Conservation (phyloP, 306 rosid species). For the Glycyrrhiza uralensis region DNA sequence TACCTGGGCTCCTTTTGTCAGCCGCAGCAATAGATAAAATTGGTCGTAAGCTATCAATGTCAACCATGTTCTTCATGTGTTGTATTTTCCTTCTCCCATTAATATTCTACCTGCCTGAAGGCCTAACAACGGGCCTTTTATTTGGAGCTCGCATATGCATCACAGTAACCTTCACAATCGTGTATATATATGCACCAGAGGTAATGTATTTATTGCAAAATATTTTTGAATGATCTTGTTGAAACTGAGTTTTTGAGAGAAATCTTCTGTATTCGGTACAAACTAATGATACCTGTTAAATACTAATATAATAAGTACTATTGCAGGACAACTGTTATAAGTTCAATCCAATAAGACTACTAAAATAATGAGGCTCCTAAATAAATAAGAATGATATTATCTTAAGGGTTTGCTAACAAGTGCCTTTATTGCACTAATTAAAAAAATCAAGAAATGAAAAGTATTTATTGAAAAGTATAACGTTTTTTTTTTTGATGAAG, state of each 20-base stretch:
- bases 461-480: background rate
- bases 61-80: conserved; percentile 76
- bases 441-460: background rate
- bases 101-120: conserved; percentile 54
- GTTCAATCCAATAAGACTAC: background rate
- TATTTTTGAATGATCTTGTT: conserved; percentile 15
- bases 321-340: background rate
- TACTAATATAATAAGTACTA: background rate
- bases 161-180: conserved; percentile 74
- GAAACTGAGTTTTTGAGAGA: background rate
- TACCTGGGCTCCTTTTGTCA: conserved; percentile 82
- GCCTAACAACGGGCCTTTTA: conserved; percentile 67
- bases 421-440: background rate
- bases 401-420: background rate
- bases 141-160: conserved; percentile 98
- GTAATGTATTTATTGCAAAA: conserved; percentile 36
- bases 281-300: background rate
- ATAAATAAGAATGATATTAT: background rate
- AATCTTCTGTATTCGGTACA: background rate
- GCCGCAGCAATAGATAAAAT: conserved; percentile 79
- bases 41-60: conserved; percentile 89
- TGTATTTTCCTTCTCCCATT: conserved; percentile 80
- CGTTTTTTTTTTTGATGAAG: no score
- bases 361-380: conserved; percentile 1
- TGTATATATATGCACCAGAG: conserved; percentile 98